These are phyloP conservation scores for Austropuccinia psidii DNA, from an alignment of 1,284 basidiomycete genomes.

Conservation along the genomic window DNA sequence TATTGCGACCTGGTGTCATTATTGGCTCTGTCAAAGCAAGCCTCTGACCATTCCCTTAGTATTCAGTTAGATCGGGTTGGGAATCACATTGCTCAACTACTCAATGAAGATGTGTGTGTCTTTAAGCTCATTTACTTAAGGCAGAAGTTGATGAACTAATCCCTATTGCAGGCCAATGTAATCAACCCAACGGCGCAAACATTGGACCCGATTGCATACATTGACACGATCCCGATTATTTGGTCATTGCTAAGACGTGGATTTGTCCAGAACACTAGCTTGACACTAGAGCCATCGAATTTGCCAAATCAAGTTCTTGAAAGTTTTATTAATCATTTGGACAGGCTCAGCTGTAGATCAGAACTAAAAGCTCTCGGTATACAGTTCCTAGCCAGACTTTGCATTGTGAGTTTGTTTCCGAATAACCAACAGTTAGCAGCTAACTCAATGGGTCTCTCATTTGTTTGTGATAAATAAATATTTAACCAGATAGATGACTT, in stretches of 20 bases:
- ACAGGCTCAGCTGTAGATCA: background rate
- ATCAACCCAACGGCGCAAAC: constrained; percentile 51
- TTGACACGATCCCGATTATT: constrained; percentile 66
- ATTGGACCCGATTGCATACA: constrained; percentile 60
- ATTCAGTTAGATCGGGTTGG: constrained; percentile 56
- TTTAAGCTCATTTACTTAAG: background rate
- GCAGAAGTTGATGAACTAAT: background rate
- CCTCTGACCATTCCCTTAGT: constrained; percentile 39
- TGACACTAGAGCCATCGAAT: background rate
- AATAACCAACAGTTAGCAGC: background rate
- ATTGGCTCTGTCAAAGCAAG: constrained; percentile 43
- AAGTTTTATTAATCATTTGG: constrained; percentile 32
- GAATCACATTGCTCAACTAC: constrained; percentile 61
- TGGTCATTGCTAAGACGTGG: constrained; percentile 60
- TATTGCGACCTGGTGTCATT: constrained; percentile 68
- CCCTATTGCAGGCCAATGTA: constrained; percentile 37
- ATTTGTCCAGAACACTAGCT: background rate
- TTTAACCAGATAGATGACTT: constrained; percentile 30
- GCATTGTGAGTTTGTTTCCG: constrained; percentile 8
- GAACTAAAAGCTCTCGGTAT: constrained; percentile 27
- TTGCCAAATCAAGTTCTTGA: constrained; percentile 20
- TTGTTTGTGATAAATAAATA: background rate
- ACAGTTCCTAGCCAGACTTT: constrained; percentile 20
- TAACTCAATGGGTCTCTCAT: background rate
- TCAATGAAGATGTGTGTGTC: constrained; percentile 55